phyloP scores from a whole-genome alignment of 1,284 basidiomycete species.

The Boletus semigastroideus region DNA sequence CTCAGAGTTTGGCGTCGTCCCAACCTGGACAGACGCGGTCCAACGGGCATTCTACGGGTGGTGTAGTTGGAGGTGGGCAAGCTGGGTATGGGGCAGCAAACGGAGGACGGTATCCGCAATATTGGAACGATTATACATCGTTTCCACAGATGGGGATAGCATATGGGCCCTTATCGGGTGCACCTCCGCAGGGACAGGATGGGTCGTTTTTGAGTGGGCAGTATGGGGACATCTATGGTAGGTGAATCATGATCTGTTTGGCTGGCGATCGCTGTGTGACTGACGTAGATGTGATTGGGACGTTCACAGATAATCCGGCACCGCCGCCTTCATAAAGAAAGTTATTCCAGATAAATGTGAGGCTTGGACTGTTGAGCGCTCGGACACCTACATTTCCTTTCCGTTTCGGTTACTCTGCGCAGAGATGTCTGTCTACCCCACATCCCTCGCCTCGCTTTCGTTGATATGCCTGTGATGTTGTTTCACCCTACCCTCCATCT shows the following conservation, averaged over 20 bases:
- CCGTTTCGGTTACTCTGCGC: too few relatives aligned
- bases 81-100: constrained; percentile 21
- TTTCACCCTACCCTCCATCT: neutral
- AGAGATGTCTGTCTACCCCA: too few relatives aligned
- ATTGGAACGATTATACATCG: constrained; percentile 62
- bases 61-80: constrained; percentile 8
- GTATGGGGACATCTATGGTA: constrained; percentile 30
- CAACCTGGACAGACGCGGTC: constrained; percentile 22
- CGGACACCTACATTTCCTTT: neutral
- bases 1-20: constrained; percentile 15
- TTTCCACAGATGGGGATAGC: constrained; percentile 54
- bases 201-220: constrained; percentile 24
- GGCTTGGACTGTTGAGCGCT: neutral
- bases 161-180: constrained; percentile 30
- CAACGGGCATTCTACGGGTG: constrained; percentile 11
- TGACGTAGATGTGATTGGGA: constrained; percentile 3
- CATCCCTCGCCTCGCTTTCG: neutral
- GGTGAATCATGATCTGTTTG: constrained; percentile 8
- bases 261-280: neutral
- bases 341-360: neutral
- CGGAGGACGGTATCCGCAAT: constrained; percentile 48
- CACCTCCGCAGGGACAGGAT: constrained; percentile 21
- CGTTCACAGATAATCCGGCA: constrained; percentile 15
- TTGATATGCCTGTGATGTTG: neutral
- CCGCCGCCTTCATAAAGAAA: constrained; percentile 14